Percentiles rank a stretch among this genome's conserved stretches.
Evolutionary conservation across 2,329 filamentous ascomycete genomes (phyloP).

Genomic region (Fusarium foetens): DNA sequence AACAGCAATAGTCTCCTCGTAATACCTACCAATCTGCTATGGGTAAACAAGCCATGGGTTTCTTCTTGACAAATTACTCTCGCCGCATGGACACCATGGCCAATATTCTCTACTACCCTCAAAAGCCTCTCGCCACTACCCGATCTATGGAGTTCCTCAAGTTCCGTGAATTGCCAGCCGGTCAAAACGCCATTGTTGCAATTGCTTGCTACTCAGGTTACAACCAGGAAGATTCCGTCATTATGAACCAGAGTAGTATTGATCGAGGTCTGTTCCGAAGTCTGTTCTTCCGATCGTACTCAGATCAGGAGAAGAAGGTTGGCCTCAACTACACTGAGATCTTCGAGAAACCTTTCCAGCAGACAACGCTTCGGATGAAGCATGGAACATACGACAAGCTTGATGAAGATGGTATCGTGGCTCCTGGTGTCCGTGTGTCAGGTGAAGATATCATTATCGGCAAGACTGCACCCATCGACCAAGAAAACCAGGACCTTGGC

Average conservation of each 20-base stretch:
- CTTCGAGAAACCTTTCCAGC: slow-evolving; percentile 93
- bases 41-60: slow-evolving; percentile 99
- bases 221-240: slow-evolving; percentile 99
- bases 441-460: slow-evolving; percentile 99
- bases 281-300: slow-evolving; percentile 97
- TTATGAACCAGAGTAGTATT: slow-evolving; percentile 99
- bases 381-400: slow-evolving; percentile 97
- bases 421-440: slow-evolving; percentile 91
- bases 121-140: slow-evolving; percentile 96
- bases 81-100: slow-evolving; percentile 99
- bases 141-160: slow-evolving; percentile 99
- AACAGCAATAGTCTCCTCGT: slow-evolving; percentile 78
- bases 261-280: slow-evolving; percentile 97
- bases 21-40: slow-evolving; percentile 99
- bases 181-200: slow-evolving; percentile 97
- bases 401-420: slow-evolving; percentile 94
- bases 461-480: slow-evolving; percentile 94
- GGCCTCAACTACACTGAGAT: slow-evolving; percentile 92
- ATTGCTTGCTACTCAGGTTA: slow-evolving; percentile 98
- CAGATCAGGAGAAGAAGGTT: slow-evolving; percentile 95
- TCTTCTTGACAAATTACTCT: slow-evolving; percentile 96
- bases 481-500: slow-evolving; percentile 92
- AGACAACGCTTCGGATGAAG: slow-evolving; percentile 90
- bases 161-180: slow-evolving; percentile 95
- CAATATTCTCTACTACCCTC: slow-evolving; percentile 98